phyloP scores from a whole-genome alignment of 257 asterid species.

The Solanum ahanhuiri region DNA sequence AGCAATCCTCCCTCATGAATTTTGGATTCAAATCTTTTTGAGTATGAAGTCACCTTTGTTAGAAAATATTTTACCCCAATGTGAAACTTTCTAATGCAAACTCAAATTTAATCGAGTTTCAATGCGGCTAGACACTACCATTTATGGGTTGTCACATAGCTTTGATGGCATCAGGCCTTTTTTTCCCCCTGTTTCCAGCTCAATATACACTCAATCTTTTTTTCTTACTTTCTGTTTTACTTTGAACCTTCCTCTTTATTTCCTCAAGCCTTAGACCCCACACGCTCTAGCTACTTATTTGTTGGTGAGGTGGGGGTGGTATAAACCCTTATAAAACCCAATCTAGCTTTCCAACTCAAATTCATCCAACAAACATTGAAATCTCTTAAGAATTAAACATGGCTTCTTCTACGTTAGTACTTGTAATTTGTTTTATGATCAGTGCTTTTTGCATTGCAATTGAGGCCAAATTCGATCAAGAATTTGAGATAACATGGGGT shows the following conservation, averaged over 20 bases:
- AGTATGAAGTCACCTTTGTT: too few species aligned
- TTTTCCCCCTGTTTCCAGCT: not conserved
- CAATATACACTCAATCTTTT: not conserved
- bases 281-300: not conserved
- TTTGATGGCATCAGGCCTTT: not conserved
- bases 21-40: too few species aligned
- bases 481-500: not conserved
- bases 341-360: not conserved
- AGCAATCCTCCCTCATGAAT: too few species aligned
- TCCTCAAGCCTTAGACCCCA: not conserved
- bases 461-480: not conserved
- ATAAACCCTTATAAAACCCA: not conserved
- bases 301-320: not conserved
- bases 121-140: too few species aligned
- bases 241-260: not conserved
- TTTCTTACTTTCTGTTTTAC: not conserved
- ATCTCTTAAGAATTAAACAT: not conserved
- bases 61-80: too few species aligned
- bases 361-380: not conserved
- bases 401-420: not conserved
- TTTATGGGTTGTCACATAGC: not conserved
- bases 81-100: too few species aligned
- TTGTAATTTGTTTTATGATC: not conserved
- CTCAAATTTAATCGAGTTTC: too few species aligned
- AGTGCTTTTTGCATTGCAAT: not conserved